These are phyloP conservation scores for Pachysandra terminalis DNA, from an alignment of 164 flowering plant genomes.

Conservation along the genomic window DNA sequence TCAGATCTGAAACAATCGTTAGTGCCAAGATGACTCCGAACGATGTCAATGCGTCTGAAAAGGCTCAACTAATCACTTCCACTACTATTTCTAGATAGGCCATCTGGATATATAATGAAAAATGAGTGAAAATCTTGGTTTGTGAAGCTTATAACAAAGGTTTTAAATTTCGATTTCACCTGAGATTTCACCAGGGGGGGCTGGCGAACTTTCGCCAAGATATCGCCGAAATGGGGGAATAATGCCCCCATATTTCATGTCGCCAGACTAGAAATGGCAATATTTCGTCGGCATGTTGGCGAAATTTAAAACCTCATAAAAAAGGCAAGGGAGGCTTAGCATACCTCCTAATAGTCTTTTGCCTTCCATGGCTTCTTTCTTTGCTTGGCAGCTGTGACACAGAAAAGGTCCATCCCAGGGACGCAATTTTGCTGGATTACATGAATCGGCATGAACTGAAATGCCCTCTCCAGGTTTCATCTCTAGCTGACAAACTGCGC, in stretches of 20 bases:
- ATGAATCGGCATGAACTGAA: conserved; percentile 74
- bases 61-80: conserved; percentile 55
- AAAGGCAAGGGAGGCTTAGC: neutral
- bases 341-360: conserved; percentile 67
- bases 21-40: conserved; percentile 24
- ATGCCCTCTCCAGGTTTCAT: conserved; percentile 89
- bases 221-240: too few species aligned
- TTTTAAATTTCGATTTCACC: too few species aligned
- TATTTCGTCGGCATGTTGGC: too few species aligned
- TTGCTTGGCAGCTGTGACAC: conserved; percentile 79
- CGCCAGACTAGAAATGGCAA: too few species aligned
- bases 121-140: neutral
- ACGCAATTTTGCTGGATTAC: conserved; percentile 51
- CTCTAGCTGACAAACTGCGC: conserved; percentile 94
- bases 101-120: conserved; percentile 36
- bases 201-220: too few species aligned
- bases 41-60: conserved; percentile 10
- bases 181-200: too few species aligned
- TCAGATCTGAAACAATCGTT: conserved; percentile 29
- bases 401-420: conserved; percentile 99
- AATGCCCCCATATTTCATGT: too few species aligned
- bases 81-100: conserved; percentile 39
- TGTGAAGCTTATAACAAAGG: neutral
- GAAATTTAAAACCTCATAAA: too few species aligned
- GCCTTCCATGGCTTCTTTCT: conserved; percentile 99